Evolutionary conservation across 2,329 filamentous ascomycete genomes (phyloP).

Genomic region (Dothiorella sarmentorum): DNA sequence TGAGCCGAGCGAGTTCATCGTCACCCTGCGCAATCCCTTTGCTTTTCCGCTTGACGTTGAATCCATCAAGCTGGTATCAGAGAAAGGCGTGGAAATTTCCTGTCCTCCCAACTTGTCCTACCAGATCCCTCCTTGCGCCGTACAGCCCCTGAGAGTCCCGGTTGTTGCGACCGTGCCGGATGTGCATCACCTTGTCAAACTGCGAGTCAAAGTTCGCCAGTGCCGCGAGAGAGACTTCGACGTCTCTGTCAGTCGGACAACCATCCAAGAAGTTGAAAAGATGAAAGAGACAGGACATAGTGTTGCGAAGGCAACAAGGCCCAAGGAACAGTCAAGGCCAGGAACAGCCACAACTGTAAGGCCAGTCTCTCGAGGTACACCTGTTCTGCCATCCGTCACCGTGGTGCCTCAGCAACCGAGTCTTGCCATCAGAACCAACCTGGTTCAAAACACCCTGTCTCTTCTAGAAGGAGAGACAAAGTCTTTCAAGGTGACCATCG

Average conservation of each 20-base stretch:
- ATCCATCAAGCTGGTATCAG: constrained; percentile 68
- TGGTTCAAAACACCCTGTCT: constrained; percentile 85
- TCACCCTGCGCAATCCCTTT: constrained; percentile 90
- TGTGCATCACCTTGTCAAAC: neutral
- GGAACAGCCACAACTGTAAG: constrained; percentile 5
- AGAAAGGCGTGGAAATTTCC: constrained; percentile 75
- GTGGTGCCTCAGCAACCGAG: constrained; percentile 79
- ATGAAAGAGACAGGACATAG: constrained; percentile 10
- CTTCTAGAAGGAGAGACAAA: constrained; percentile 85
- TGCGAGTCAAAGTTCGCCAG: constrained; percentile 14
- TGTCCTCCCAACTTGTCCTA: constrained; percentile 43
- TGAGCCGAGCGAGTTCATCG: constrained; percentile 71
- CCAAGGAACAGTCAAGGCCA: neutral
- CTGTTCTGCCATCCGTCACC: constrained; percentile 55
- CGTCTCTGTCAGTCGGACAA: constrained; percentile 2
- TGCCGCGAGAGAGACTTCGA: constrained; percentile 14
- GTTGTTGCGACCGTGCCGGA: constrained; percentile 7
- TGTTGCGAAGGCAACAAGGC: neutral
- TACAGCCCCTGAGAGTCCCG: constrained; percentile 25
- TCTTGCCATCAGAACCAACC: constrained; percentile 68
- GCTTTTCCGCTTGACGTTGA: constrained; percentile 92
- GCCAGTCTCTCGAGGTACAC: constrained; percentile 13
- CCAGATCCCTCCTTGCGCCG: constrained; percentile 22
- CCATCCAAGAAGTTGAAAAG: constrained; percentile 4
- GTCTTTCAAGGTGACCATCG: constrained; percentile 72